Base-by-base conservation (phyloP, 805 yeast genomes). In the Aciculoconidium aculeatum region DNA sequence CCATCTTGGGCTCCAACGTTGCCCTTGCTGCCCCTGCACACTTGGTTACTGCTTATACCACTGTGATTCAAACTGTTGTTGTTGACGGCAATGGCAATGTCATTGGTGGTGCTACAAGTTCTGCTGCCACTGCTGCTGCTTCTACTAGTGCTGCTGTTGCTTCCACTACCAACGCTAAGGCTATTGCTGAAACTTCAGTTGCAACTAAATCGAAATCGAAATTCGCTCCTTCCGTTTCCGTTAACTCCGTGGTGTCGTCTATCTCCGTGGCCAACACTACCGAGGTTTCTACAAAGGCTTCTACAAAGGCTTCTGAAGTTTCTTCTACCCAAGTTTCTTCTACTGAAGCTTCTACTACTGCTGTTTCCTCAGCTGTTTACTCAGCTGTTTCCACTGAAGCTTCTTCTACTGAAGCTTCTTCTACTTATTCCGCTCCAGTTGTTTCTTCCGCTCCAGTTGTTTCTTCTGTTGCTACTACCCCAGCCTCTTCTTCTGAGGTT, bases 11-110 rank as follows among this genome's bases (percentile, higher is more conserved):
- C 17, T 29, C 37, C 19, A 24, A 19, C 17, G 13, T 36, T 17
- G 47, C 37, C 14, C 23, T 31, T 22, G 51, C 51, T 23, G 40
- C 40, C 17, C 55, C 60, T 10, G 57, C 45, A 25, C 61, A 50
- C 15, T 38, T 30, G 15, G 47, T 50, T 6, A 55, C 60, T 20
- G 28, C 42, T 16, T 43, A 36, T 25, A 45, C 50, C 27, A 46
- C 53, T 14, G 36, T 38, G 22, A 27, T 17, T 13, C 21, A 34
- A 18, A 28, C 37, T 18, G 53, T 51, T 9, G 13, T 41, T 15
- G 41, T 35, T 5, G 40, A 33, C 12, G 29, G 29, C 7, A 15
- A 37, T 11, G 49, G 44, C n/a, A 14, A 15, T 12, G 10, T 26
- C n/a, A n/a, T n/a, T n/a, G n/a, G n/a, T n/a, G n/a, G n/a, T n/a